Conservation (phyloP, 2,329 filamentous ascomycete genomes). For the Microcyclospora pomicola region DNA sequence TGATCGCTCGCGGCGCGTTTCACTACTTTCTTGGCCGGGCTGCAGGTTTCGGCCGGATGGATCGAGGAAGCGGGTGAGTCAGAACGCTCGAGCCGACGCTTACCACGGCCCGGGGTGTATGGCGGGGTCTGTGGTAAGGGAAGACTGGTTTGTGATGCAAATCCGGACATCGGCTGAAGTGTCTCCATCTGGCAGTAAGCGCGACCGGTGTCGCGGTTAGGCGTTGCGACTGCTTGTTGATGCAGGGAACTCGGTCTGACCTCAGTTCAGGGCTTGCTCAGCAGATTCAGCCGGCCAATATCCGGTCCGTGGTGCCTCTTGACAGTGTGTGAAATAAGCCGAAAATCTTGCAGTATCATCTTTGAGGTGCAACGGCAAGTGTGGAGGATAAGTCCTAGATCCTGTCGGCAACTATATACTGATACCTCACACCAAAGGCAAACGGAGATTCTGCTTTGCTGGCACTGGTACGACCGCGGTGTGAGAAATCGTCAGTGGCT, state of each 20-base stretch:
- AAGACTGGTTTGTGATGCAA: constrained; percentile 12
- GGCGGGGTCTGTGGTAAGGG: constrained; percentile 18
- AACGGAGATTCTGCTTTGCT: too few species aligned
- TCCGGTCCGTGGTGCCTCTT: constrained; percentile 19
- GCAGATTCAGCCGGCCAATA: constrained; percentile 3
- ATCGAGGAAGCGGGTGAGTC: constrained; percentile 24
- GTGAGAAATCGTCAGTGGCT: too few species aligned
- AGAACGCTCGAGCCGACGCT: constrained; percentile 12
- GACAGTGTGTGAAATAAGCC: constrained; percentile 15
- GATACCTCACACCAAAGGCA: neutral
- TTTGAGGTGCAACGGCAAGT: constrained; percentile 8
- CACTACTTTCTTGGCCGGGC: constrained; percentile 17
- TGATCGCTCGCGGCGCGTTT: constrained; percentile 6
- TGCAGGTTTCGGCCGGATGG: constrained; percentile 24
- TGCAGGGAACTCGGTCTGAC: too few species aligned
- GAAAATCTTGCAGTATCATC: constrained; percentile 17
- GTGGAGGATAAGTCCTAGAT: neutral
- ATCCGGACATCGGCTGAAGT: constrained; percentile 12
- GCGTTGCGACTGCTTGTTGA: neutral
- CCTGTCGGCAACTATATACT: neutral
- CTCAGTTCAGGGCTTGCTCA: constrained; percentile 10
- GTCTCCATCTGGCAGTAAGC: constrained; percentile 7
- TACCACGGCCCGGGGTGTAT: constrained; percentile 15
- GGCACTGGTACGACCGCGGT: too few species aligned
- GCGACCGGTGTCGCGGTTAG: neutral